Percentiles rank a stretch among this genome's conserved stretches.
These are phyloP conservation scores for Echium plantagineum DNA, from an alignment of 257 asterid genomes.

Conservation along the genomic window DNA sequence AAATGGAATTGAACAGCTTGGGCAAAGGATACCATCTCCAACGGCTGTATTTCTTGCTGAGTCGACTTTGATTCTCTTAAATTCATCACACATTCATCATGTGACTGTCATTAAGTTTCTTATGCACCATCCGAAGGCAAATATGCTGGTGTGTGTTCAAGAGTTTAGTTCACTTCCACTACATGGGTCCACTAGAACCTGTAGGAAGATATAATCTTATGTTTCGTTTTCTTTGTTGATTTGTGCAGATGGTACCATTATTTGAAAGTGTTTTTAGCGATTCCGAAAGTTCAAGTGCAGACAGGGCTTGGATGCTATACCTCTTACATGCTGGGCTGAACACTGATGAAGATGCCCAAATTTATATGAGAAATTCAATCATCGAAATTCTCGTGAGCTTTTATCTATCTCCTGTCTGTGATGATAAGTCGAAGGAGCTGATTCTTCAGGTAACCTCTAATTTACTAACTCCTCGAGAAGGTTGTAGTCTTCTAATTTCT, in stretches of 20 bases:
- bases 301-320: constrained; percentile 81
- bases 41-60: constrained; percentile 69
- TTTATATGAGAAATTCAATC: constrained; percentile 47
- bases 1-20: constrained; percentile 64
- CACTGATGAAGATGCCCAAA: constrained; percentile 63
- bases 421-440: constrained; percentile 66
- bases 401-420: constrained; percentile 77
- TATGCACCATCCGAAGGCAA: constrained; percentile 40
- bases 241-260: constrained; percentile 55
- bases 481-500: not conserved
- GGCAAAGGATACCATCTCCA: constrained; percentile 75
- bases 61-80: constrained; percentile 66
- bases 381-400: constrained; percentile 56
- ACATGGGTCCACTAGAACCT: not conserved
- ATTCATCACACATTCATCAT: constrained; percentile 57
- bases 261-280: constrained; percentile 63
- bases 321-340: constrained; percentile 58
- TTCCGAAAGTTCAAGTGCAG: constrained; percentile 50
- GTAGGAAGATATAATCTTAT: not conserved
- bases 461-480: not conserved
- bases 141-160: constrained; percentile 45
- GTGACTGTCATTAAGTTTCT: constrained; percentile 50
- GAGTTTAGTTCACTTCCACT: not conserved
- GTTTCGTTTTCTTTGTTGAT: constrained; percentile 10
- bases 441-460: constrained; percentile 53